Base-by-base conservation (phyloP, 129 eudicot genomes). In the Flaveria sonorensis region DNA sequence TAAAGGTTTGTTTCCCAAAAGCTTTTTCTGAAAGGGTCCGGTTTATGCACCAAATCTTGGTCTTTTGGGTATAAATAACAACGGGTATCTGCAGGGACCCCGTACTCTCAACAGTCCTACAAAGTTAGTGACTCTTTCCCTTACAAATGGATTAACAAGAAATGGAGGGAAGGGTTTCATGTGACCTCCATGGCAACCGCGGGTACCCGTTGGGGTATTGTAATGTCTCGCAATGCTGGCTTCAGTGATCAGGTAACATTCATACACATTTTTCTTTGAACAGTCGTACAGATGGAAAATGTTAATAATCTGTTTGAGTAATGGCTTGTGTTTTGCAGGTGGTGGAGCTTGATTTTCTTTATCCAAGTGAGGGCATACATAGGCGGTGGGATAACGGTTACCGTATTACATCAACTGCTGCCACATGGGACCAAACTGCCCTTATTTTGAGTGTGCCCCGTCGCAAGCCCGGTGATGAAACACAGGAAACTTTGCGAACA, bases 131-230 rank as follows among this genome's bases (percentile, higher is more conserved):
- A 91, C 28, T 89, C 97, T 0, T 91, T 91, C 77, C 97, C 97
- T n/a, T 91, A 87, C 75, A 90, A 90, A 81, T 90, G 96, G 96
- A 90, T 90, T 39, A 90, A 88, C 81, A 90, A 90, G 81, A 90
- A 90, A 65, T 90, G 96, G 96, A 86, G 87, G 68, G 97, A 91
- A 81, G 97, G 97, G 40, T 91, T 91, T 71, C 88, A 86, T 46
- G 94, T 91, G 77, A 91, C 97, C 81, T 88, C 97, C 73, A 91
- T 91, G 97, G 97, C 97, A 21, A 91, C 97, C 13, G 88, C 94
- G 63, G 94, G 92, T 67, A 74, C 88, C 46, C 81, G 97, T 1
- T 91, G 97, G 97, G 97, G 92, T 79, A 87, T 91, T 39, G 94
- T 91, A 78, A 91, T 90, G 96, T 90, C 96, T 51, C 89, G 96